Evolutionary conservation across 2,329 filamentous ascomycete species (phyloP), one percentile per base, ranked within the genome.

Genomic region (Xylaria sp.): DNA sequence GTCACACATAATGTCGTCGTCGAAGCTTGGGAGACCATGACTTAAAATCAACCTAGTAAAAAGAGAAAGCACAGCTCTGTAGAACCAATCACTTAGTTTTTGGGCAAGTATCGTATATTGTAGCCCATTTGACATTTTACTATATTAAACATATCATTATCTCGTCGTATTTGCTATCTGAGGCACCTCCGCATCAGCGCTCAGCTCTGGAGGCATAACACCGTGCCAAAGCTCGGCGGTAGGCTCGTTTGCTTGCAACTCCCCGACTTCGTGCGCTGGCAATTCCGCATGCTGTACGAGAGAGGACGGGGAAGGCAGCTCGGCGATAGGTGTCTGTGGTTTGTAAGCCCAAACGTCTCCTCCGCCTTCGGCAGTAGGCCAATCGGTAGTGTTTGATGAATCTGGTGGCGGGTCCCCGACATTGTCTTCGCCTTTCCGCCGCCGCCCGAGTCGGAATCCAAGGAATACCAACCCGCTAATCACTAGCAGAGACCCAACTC

Each of bases 401-500:
- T 61, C 39, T 48, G 25, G 36, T 9, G 25, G 23, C 18, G 41
- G 39, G 28, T 20, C 23, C 13, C 36, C 56, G 12, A n/a, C 25
- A 9, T 25, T 33, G 13, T 13, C n/a, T 25, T 13, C 12, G n/a
- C 23, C 66, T 56, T 49, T 71, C 49, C 18, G 52, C 46, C 18
- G 52, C 46, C 25, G 62, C 31, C 67, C 67, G 2, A 69, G 60
- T 25, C 64, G 63, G 12, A 62, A 70, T 9, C 61, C 57, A 15
- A 71, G 20, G 57, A 65, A 70, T 25, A 70, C 48, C n/a, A 71
- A 12, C 9, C 60, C 67, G 28, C 56, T 23, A 20, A 71, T 64
- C 23, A 77, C 66, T 1, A 66, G 73, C 12, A 77, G 59, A 25
- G 64, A 67, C 2, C 77, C 79, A 31, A 78, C 70, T n/a, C 71